These are phyloP conservation scores for Rostrohypoxylon terebratum DNA, from an alignment of 495 filamentous ascomycete species.

Conservation along the genomic window DNA sequence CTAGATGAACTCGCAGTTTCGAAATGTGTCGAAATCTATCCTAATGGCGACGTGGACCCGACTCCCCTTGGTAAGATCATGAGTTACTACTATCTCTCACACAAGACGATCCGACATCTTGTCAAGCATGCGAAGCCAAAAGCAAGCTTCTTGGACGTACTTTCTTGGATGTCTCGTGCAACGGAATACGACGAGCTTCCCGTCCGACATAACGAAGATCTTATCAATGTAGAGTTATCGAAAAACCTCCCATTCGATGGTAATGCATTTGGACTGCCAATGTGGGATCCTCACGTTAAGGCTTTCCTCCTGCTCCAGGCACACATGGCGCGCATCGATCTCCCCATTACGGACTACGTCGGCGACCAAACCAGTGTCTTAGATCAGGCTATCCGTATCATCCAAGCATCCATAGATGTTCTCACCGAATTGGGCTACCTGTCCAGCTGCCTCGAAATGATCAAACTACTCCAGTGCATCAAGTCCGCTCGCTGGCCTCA, in stretches of 20 bases:
- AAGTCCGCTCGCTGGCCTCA: slow-evolving; percentile 93
- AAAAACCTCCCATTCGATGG: slow-evolving; percentile 75
- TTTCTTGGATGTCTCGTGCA: slow-evolving; percentile 92
- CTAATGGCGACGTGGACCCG: slow-evolving; percentile 89
- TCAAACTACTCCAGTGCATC: slow-evolving; percentile 87
- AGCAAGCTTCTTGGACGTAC: slow-evolving; percentile 84
- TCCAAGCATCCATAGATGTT: slow-evolving; percentile 91
- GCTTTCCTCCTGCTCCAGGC: slow-evolving; percentile 94
- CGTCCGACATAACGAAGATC: slow-evolving; percentile 98
- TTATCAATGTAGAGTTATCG: slow-evolving; percentile 94
- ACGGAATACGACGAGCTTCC: slow-evolving; percentile 98
- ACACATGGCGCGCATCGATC: slow-evolving; percentile 89
- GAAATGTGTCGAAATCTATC: slow-evolving; percentile 79
- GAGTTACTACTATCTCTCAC: slow-evolving; percentile 98
- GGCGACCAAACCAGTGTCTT: slow-evolving; percentile 87
- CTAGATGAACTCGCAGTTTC: slow-evolving; percentile 83
- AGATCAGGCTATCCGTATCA: slow-evolving; percentile 96
- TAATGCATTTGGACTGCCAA: slow-evolving; percentile 71
- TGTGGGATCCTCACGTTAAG: slow-evolving; percentile 99
- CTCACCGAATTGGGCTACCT: slow-evolving; percentile 90
- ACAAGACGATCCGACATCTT: slow-evolving; percentile 91
- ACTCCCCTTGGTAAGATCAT: slow-evolving; percentile 97
- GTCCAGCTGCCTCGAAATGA: slow-evolving; percentile 78
- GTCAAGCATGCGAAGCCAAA: slow-evolving; percentile 78
- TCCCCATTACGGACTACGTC: slow-evolving; percentile 97